A percentile compares a stretch with the other conserved stretches of the same genome.
These are phyloP conservation scores for Colletotrichum spinosum DNA, from an alignment of 2,329 filamentous ascomycete species.

Conservation along the genomic window DNA sequence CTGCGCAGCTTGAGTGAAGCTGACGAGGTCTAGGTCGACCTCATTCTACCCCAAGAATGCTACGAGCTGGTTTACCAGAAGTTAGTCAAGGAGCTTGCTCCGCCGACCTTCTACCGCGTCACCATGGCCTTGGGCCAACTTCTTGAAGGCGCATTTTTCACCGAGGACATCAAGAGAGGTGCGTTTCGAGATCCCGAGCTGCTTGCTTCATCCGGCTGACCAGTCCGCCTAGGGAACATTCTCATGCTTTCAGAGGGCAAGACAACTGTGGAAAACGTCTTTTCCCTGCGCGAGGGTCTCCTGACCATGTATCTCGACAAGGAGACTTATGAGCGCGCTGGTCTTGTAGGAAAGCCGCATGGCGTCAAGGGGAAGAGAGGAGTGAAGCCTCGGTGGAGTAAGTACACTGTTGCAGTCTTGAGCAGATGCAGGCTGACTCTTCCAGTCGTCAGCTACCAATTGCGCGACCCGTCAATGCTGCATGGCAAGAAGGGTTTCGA, in stretches of 20 bases:
- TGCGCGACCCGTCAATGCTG: conserved; percentile 80
- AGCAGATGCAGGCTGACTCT: conserved; percentile 42
- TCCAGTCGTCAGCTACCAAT: conserved; percentile 80
- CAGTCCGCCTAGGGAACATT: conserved; percentile 71
- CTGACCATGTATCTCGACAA: conserved; percentile 84
- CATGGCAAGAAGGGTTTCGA: conserved; percentile 88
- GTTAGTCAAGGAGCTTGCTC: conserved; percentile 53
- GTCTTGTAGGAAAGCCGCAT: conserved; percentile 78
- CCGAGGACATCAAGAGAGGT: conserved; percentile 86
- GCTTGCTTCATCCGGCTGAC: not conserved
- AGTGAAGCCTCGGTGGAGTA: conserved; percentile 80
- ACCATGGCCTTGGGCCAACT: conserved; percentile 79
- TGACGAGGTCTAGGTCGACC: conserved; percentile 63
- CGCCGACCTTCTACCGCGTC: conserved; percentile 72
- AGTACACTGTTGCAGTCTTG: conserved; percentile 39
- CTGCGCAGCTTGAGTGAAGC: not conserved
- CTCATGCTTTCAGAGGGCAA: conserved; percentile 87
- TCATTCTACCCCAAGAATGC: conserved; percentile 77
- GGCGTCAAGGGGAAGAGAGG: conserved; percentile 68
- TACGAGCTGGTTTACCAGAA: conserved; percentile 66
- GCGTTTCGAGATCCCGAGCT: conserved; percentile 32
- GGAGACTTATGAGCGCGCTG: conserved; percentile 84
- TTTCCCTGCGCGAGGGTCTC: conserved; percentile 75
- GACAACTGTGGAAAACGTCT: conserved; percentile 76
- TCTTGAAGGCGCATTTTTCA: conserved; percentile 81